A percentile compares a stretch with the other conserved stretches of the same genome.
These are phyloP conservation scores for Rhodotorula sp. DNA, from an alignment of 1,284 basidiomycete species.

Conservation along the genomic window DNA sequence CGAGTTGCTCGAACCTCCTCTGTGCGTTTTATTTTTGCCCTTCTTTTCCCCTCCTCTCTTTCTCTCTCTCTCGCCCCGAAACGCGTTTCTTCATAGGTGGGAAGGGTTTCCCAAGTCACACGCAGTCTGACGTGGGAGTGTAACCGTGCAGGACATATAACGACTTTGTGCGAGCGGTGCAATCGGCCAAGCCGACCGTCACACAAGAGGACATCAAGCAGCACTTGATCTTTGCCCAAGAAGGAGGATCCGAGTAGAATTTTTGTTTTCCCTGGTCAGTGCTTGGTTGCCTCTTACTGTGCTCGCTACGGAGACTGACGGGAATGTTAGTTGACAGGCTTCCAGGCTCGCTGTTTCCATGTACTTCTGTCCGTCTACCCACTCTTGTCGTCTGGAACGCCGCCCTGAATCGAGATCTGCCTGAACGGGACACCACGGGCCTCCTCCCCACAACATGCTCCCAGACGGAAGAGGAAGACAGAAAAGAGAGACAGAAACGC, in stretches of 20 bases:
- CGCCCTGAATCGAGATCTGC: neutral
- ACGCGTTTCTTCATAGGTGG: too few species aligned
- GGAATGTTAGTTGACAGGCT: too few species aligned
- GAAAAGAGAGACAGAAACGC: too few species aligned
- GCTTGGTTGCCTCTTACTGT: neutral
- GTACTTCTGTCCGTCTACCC: too few species aligned
- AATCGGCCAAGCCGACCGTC: constrained; percentile 83
- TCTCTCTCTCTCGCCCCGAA: too few species aligned
- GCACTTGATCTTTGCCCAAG: constrained; percentile 89
- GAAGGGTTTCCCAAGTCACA: too few species aligned
- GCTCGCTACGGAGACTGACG: too few species aligned
- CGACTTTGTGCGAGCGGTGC: constrained; percentile 84
- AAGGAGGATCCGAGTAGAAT: constrained; percentile 53
- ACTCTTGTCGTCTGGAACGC: neutral
- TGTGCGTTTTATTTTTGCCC: constrained; percentile 59
- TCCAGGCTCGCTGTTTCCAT: too few species aligned
- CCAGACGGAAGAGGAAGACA: too few species aligned
- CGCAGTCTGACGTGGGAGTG: neutral
- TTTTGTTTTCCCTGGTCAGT: neutral
- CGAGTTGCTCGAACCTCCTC: constrained; percentile 80
- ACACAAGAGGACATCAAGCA: constrained; percentile 82
- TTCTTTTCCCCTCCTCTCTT: too few species aligned
- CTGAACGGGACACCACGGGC: too few species aligned
- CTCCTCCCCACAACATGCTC: too few species aligned
- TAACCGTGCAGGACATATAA: constrained; percentile 46